Evolutionary conservation across 164 flowering plant species (phyloP).

Genomic region (Paratinospora sagittata): DNA sequence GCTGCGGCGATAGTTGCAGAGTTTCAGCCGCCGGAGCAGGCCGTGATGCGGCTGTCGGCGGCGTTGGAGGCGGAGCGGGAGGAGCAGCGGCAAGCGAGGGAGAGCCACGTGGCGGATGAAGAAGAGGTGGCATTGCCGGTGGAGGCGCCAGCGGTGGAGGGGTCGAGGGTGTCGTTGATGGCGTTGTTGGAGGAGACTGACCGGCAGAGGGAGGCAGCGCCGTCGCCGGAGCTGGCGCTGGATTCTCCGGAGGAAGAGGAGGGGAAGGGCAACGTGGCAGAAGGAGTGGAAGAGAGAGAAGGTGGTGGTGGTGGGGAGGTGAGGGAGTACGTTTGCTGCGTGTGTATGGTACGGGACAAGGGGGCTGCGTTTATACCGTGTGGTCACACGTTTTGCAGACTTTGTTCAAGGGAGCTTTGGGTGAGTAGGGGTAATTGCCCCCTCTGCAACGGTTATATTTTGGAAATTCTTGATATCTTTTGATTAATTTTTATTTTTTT

Average conservation of each 20-base stretch:
- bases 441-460: slow-evolving; percentile 65
- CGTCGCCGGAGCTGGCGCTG: slow-evolving; percentile 12
- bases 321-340: slow-evolving; percentile 49
- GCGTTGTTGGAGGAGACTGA: slow-evolving; percentile 73
- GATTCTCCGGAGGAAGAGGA: slow-evolving; percentile 19
- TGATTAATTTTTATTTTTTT: slow-evolving; percentile 14
- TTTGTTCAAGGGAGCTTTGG: slow-evolving; percentile 77
- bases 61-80: slow-evolving; percentile 9
- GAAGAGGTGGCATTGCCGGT: slow-evolving; percentile 1
- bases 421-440: slow-evolving; percentile 80
- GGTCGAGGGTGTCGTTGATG: slow-evolving; percentile 73
- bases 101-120: background rate
- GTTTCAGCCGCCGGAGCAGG: background rate
- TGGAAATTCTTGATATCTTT: slow-evolving; percentile 80
- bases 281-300: slow-evolving; percentile 21
- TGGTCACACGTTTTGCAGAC: slow-evolving; percentile 84
- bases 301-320: slow-evolving; percentile 25
- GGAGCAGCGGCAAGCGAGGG: background rate
- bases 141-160: slow-evolving; percentile 5
- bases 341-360: slow-evolving; percentile 90
- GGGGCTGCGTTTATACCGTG: slow-evolving; percentile 92
- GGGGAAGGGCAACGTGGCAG: slow-evolving; percentile 26
- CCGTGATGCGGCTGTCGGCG: background rate
- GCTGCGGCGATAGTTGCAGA: background rate
- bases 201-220: slow-evolving; percentile 37